Evolutionary conservation across 495 filamentous ascomycete species (phyloP).

Genomic region (Trichoderma orchidacearum): DNA sequence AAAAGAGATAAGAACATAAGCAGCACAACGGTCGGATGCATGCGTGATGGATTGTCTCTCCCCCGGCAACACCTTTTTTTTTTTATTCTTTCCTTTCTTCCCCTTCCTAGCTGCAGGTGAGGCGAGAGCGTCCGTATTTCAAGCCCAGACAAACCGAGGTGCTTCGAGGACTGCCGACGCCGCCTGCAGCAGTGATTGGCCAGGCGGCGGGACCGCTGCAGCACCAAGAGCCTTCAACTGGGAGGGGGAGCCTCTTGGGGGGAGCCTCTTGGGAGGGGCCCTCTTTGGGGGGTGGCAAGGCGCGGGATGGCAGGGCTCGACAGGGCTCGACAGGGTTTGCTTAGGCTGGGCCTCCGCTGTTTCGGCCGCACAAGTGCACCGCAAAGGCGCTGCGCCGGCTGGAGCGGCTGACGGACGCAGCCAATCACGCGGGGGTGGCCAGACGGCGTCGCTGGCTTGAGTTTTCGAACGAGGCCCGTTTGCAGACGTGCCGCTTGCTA

Average conservation of each 20-base stretch:
- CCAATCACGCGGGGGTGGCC: background rate
- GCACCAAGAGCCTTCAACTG: background rate
- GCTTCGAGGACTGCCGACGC: background rate
- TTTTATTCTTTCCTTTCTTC: background rate
- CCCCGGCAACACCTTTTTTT: background rate
- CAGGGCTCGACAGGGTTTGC: background rate
- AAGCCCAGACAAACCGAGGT: background rate
- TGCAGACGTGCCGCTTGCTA: no score
- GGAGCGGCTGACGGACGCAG: background rate
- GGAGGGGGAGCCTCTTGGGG: background rate
- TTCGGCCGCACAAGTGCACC: conserved; percentile 1
- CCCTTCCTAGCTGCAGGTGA: background rate
- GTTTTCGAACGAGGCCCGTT: background rate
- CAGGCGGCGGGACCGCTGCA: background rate
- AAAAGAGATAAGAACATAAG: no score
- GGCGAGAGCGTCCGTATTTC: background rate
- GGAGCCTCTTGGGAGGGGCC: background rate
- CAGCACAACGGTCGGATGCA: background rate
- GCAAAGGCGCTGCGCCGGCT: background rate
- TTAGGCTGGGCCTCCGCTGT: background rate
- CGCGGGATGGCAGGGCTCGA: background rate
- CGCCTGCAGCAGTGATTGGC: background rate
- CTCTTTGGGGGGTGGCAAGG: background rate
- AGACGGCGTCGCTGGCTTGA: background rate
- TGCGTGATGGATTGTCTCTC: background rate